Conservation (phyloP, 2,329 filamentous ascomycete species). For the Curvularia sp. region DNA sequence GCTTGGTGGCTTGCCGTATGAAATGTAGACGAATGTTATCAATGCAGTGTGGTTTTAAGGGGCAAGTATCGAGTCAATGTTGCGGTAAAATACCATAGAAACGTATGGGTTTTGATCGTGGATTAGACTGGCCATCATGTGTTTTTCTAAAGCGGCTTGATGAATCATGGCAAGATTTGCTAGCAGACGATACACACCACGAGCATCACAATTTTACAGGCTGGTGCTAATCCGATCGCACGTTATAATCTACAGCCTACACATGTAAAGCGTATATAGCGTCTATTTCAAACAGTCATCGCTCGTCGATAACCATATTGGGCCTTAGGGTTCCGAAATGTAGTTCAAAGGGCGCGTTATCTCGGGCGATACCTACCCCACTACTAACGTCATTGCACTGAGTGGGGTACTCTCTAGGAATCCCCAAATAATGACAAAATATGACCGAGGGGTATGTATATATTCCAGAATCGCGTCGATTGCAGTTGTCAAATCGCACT, state of each 20-base stretch:
- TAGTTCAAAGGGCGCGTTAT: too few relatives aligned
- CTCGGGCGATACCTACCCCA: too few relatives aligned
- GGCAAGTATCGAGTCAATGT: background rate
- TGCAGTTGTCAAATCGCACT: background rate
- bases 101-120: background rate
- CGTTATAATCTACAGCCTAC: background rate
- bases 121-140: background rate
- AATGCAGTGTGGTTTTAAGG: constrained; percentile 4
- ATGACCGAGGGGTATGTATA: background rate
- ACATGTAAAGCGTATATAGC: constrained; percentile 7
- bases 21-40: constrained; percentile 33
- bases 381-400: constrained; percentile 14
- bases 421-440: constrained; percentile 1
- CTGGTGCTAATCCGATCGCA: background rate
- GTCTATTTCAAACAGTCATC: constrained; percentile 1
- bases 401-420: constrained; percentile 22
- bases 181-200: background rate
- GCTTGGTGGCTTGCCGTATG: constrained; percentile 43
- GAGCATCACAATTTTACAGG: background rate
- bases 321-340: background rate
- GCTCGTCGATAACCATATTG: background rate
- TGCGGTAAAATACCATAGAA: background rate
- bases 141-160: background rate
- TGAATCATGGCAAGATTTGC: background rate
- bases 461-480: background rate